A percentile compares a stretch with the other conserved stretches of the same genome.
These are phyloP conservation scores for Endoconidiophora polonica DNA, from an alignment of 2,329 filamentous ascomycete genomes.

Conservation along the genomic window DNA sequence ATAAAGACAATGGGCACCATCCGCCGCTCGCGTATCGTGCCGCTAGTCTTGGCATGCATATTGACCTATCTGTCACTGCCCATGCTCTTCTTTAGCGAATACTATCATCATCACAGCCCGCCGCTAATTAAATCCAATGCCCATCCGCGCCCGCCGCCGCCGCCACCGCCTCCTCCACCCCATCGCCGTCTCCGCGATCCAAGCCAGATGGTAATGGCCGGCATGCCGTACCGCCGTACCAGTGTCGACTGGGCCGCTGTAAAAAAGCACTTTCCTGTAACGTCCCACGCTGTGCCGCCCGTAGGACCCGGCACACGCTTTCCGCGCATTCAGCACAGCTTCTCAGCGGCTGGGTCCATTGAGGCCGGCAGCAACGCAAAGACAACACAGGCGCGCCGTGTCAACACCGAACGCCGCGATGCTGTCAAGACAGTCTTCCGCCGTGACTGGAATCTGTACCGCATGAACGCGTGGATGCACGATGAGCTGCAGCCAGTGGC, in stretches of 20 bases:
- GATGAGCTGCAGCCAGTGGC: conserved; percentile 35
- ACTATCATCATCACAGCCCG: not conserved
- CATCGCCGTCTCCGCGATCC: not conserved
- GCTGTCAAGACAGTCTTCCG: conserved; percentile 28
- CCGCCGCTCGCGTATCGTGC: conserved; percentile 7
- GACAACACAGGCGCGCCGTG: not conserved
- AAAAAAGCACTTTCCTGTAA: conserved; percentile 18
- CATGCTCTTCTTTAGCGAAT: conserved; percentile 1
- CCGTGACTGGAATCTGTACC: conserved; percentile 34
- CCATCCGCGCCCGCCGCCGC: not conserved
- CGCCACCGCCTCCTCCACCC: not conserved
- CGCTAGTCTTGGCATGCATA: conserved; percentile 3
- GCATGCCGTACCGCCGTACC: conserved; percentile 16
- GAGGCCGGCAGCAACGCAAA: not conserved
- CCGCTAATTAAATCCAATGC: not conserved
- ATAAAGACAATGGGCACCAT: not conserved
- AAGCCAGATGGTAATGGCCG: not conserved
- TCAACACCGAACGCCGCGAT: conserved; percentile 17
- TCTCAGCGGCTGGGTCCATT: conserved; percentile 21
- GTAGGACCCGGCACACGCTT: conserved; percentile 16
- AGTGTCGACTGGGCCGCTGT: conserved; percentile 20
- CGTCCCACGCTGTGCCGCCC: conserved; percentile 20
- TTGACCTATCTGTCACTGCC: conserved; percentile 8
- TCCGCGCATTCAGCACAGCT: conserved; percentile 21
- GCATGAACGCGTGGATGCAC: conserved; percentile 31